phyloP scores from a whole-genome alignment of 2,329 filamentous ascomycete species.

The Clarireedia sp. region DNA sequence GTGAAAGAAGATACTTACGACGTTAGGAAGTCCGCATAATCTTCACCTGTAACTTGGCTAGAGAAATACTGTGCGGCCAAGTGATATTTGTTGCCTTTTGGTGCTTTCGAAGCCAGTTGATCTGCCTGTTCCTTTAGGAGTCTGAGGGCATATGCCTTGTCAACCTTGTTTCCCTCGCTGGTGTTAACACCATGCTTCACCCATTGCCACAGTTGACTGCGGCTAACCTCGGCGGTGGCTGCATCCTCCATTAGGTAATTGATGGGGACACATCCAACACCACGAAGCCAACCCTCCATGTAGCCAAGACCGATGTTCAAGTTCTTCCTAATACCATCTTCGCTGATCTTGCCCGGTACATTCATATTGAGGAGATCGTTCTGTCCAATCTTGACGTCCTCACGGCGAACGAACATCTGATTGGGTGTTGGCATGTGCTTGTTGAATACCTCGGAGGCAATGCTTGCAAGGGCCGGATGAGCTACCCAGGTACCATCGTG shows the following conservation, averaged over 20 bases:
- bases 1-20: conserved; percentile 44
- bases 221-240: conserved; percentile 90
- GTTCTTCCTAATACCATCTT: conserved; percentile 95
- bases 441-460: conserved; percentile 92
- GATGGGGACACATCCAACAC: conserved; percentile 92
- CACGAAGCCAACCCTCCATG: conserved; percentile 97
- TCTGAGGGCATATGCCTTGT: conserved; percentile 83
- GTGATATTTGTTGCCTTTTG: conserved; percentile 84
- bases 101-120: conserved; percentile 62
- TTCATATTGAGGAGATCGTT: conserved; percentile 98
- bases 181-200: conserved; percentile 66
- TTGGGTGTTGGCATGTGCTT: conserved; percentile 98
- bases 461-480: conserved; percentile 81
- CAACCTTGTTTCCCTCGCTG: conserved; percentile 81
- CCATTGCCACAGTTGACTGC: conserved; percentile 97
- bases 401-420: conserved; percentile 83
- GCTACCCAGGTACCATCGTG: conserved; percentile 98
- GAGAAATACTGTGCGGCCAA: conserved; percentile 90
- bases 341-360: conserved; percentile 83
- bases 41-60: conserved; percentile 88
- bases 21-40: conserved; percentile 95
- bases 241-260: conserved; percentile 99
- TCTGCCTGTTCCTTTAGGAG: conserved; percentile 81
- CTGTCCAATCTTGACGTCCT: conserved; percentile 77
- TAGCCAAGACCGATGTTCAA: conserved; percentile 93